phyloP scores from a whole-genome alignment of 768 basidiomycete species.

The Hirschioporus abietinus region DNA sequence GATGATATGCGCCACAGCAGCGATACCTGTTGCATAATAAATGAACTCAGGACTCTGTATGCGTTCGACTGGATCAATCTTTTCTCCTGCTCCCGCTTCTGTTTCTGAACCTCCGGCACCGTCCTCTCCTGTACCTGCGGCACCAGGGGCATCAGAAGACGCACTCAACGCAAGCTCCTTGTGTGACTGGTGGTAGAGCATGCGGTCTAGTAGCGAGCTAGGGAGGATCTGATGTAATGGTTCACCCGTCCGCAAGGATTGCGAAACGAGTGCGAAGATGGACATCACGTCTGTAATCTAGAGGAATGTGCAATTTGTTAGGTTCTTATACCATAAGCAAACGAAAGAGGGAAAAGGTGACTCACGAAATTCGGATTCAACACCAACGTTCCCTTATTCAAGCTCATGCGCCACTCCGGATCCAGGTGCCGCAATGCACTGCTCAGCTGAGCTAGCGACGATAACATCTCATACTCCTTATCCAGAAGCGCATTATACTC shows the following conservation, averaged over 20 bases:
- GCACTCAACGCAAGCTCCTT: constrained; percentile 2
- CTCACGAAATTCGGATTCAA: constrained; percentile 52
- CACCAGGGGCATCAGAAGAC: not conserved
- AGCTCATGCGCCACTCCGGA: constrained; percentile 31
- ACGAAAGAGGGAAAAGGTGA: constrained; percentile 7
- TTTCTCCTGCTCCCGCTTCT: constrained; percentile 13
- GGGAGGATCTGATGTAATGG: constrained; percentile 40
- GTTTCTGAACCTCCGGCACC: constrained; percentile 16
- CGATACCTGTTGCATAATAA: constrained; percentile 34
- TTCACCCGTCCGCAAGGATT: constrained; percentile 39
- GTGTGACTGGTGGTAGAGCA: constrained; percentile 36
- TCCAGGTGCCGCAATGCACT: constrained; percentile 39
- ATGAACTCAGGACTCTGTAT: constrained; percentile 28
- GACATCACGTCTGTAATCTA: constrained; percentile 41
- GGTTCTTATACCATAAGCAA: not conserved
- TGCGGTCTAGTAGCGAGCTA: constrained; percentile 35
- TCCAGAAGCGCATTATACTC: constrained; percentile 39
- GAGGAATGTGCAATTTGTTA: not conserved
- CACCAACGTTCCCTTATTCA: constrained; percentile 40
- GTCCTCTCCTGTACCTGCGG: constrained; percentile 9
- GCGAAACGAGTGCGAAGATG: constrained; percentile 36
- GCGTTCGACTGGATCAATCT: constrained; percentile 12
- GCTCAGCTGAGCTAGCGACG: constrained; percentile 31
- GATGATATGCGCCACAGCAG: constrained; percentile 33
- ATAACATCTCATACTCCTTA: constrained; percentile 37